Percentiles rank a stretch among this genome's conserved stretches.
Conservation (phyloP, 352 stramenopile genomes). For the Lagenidium giganteum region DNA sequence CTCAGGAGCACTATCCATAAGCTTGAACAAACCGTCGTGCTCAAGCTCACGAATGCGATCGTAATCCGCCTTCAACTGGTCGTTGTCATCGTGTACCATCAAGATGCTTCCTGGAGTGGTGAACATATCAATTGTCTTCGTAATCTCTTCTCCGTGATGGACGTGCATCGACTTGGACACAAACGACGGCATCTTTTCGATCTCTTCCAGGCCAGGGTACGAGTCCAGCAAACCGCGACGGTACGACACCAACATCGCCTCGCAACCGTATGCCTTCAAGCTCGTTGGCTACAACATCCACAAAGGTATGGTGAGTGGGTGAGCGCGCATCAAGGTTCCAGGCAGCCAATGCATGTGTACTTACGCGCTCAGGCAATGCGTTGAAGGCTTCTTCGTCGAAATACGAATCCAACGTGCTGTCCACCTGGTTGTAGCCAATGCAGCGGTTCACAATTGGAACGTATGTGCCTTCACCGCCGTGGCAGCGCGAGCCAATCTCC, state of each 20-base stretch:
- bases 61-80: slow-evolving; percentile 80
- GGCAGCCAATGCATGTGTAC: background rate
- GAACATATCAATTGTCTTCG: slow-evolving; percentile 88
- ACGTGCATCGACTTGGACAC: slow-evolving; percentile 75
- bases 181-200: slow-evolving; percentile 85
- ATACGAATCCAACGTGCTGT: slow-evolving; percentile 86
- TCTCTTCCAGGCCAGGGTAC: slow-evolving; percentile 82
- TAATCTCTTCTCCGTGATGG: slow-evolving; percentile 49
- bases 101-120: slow-evolving; percentile 81
- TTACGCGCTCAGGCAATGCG: slow-evolving; percentile 25
- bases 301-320: no score
- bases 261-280: slow-evolving; percentile 79
- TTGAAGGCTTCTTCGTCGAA: slow-evolving; percentile 67
- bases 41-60: slow-evolving; percentile 82
- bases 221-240: slow-evolving; percentile 75
- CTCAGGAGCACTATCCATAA: slow-evolving; percentile 12
- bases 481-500: slow-evolving; percentile 93
- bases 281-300: slow-evolving; percentile 32
- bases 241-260: slow-evolving; percentile 91
- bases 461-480: slow-evolving; percentile 93
- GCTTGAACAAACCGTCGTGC: slow-evolving; percentile 54
- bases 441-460: slow-evolving; percentile 83
- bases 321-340: background rate
- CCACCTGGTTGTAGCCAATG: slow-evolving; percentile 92
- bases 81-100: slow-evolving; percentile 73